Evolutionary conservation across 805 yeast species (phyloP).

Genomic region (Limtongia smithiae): DNA sequence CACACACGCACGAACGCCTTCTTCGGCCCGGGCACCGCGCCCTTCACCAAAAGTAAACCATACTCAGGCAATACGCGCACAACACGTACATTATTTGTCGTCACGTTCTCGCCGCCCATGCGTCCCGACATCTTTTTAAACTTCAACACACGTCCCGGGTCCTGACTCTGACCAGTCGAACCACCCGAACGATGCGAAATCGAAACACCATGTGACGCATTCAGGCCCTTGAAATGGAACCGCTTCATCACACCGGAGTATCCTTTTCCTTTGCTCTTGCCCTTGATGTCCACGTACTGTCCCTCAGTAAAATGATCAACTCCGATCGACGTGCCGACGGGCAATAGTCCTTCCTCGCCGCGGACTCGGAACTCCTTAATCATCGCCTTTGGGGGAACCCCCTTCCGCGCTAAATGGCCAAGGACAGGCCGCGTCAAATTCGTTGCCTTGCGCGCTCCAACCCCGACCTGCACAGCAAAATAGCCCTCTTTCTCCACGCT

Average conservation of each 20-base stretch:
- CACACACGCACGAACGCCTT: conserved; percentile 69
- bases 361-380: conserved; percentile 78
- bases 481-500: conserved; percentile 74
- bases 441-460: conserved; percentile 60
- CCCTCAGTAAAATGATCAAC: conserved; percentile 85
- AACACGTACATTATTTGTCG: conserved; percentile 72
- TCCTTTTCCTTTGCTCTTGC: conserved; percentile 88
- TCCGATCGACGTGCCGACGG: conserved; percentile 69
- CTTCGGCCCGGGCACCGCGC: conserved; percentile 80
- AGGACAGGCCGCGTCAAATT: conserved; percentile 63
- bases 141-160: conserved; percentile 93
- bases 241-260: conserved; percentile 98
- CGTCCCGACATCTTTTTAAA: conserved; percentile 99
- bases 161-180: conserved; percentile 92
- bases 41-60: conserved; percentile 80
- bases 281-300: conserved; percentile 76
- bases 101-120: conserved; percentile 76
- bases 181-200: conserved; percentile 93
- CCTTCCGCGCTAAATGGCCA: conserved; percentile 74
- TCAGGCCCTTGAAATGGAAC: conserved; percentile 81
- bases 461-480: conserved; percentile 82
- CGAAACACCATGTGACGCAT: conserved; percentile 95
- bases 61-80: conserved; percentile 75
- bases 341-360: conserved; percentile 59
- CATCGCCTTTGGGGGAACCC: conserved; percentile 76